Percentiles rank a stretch among this genome's conserved stretches.
These are phyloP conservation scores for Aspergillus flavus DNA, from an alignment of 2,329 filamentous ascomycete species.

Conservation along the genomic window DNA sequence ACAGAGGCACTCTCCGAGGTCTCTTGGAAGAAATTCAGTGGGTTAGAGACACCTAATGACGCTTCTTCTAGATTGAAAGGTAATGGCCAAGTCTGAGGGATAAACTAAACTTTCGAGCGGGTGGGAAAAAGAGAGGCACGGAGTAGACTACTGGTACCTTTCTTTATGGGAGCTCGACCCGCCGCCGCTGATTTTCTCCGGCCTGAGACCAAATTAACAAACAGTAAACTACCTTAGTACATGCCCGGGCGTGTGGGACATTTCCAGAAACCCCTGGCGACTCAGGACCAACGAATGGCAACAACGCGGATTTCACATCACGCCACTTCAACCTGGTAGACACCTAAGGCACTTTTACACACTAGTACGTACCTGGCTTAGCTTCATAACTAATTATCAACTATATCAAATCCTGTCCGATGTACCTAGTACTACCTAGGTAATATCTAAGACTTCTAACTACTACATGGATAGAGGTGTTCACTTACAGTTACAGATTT, in stretches of 20 bases:
- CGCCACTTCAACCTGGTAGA: neutral
- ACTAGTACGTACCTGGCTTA: too few relatives aligned
- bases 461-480: too few relatives aligned
- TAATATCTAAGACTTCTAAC: too few relatives aligned
- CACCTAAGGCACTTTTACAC: too few relatives aligned
- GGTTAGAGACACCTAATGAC: neutral
- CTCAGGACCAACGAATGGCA: neutral
- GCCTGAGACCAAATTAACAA: neutral
- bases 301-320: neutral
- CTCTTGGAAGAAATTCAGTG: neutral
- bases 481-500: too few relatives aligned
- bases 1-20: slow-evolving; percentile 13
- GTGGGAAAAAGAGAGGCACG: neutral
- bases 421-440: neutral
- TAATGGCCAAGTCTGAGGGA: neutral
- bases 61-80: neutral
- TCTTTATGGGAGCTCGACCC: neutral
- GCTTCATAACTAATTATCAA: neutral
- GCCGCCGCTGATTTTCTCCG: slow-evolving; percentile 1
- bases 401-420: too few relatives aligned
- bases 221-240: too few relatives aligned
- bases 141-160: neutral
- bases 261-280: neutral
- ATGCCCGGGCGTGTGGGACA: too few relatives aligned
- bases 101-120: neutral